phyloP scores from a whole-genome alignment of 2,329 filamentous ascomycete species.

The Teratosphaeria gauchensis region DNA sequence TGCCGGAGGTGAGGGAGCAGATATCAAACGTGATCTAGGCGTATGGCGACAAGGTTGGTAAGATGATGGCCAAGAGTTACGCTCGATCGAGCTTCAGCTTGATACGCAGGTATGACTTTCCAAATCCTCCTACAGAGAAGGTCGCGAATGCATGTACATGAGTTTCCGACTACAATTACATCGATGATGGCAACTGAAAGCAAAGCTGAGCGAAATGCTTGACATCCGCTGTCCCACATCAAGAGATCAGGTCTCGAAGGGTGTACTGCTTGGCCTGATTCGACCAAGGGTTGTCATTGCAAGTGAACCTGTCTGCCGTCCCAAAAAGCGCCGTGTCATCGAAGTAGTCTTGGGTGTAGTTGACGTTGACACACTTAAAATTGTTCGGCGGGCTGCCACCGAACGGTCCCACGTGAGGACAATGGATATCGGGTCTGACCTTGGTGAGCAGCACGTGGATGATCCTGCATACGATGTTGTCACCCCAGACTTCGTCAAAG shows the following conservation, averaged over 20 bases:
- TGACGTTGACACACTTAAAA: slow-evolving; percentile 21
- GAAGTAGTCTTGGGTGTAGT: slow-evolving; percentile 20
- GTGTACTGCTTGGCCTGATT: background rate
- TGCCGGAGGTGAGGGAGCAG: too few species aligned
- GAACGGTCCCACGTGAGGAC: slow-evolving; percentile 22
- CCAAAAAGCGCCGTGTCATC: slow-evolving; percentile 15
- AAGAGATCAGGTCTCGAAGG: background rate
- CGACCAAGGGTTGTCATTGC: background rate
- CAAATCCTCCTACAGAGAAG: too few species aligned
- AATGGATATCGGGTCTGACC: slow-evolving; percentile 20
- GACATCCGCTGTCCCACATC: background rate
- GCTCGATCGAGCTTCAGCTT: too few species aligned
- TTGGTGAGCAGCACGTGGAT: slow-evolving; percentile 32
- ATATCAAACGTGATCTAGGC: too few species aligned
- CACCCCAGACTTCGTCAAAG: slow-evolving; percentile 25
- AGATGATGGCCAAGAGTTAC: too few species aligned
- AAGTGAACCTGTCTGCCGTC: background rate
- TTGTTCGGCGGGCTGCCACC: slow-evolving; percentile 10
- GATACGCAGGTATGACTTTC: too few species aligned
- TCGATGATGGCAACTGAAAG: too few species aligned
- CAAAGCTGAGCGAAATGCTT: too few species aligned
- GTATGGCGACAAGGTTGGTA: too few species aligned
- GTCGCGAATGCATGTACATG: too few species aligned
- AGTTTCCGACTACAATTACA: too few species aligned
- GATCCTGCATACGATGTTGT: slow-evolving; percentile 35